phyloP scores from a whole-genome alignment of 768 basidiomycete species.

The Pulveroboletus sp. region DNA sequence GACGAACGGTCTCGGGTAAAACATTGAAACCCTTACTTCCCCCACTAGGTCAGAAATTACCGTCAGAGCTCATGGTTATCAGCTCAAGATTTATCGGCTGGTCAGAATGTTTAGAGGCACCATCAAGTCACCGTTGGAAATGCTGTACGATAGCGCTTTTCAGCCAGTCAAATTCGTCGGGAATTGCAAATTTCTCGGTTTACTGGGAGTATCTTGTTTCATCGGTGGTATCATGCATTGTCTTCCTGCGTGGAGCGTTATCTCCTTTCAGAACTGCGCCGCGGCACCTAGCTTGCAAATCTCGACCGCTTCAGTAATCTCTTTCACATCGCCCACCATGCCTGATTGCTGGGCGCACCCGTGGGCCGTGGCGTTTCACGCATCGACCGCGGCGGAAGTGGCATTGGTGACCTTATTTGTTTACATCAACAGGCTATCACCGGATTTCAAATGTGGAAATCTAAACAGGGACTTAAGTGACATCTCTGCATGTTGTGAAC shows the following conservation, averaged over 20 bases:
- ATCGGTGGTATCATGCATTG: neutral
- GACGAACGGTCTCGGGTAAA: neutral
- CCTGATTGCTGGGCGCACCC: neutral
- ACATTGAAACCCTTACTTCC: neutral
- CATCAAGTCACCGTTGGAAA: neutral
- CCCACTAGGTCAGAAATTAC: neutral
- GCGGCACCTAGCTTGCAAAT: neutral
- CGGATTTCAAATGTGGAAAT: slow-evolving; percentile 14
- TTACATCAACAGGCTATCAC: neutral
- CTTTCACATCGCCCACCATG: neutral
- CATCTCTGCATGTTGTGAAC: neutral
- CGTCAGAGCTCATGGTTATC: neutral
- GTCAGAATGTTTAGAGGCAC: neutral
- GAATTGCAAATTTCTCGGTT: neutral
- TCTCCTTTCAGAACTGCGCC: neutral
- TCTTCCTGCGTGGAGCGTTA: neutral
- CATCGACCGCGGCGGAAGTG: neutral
- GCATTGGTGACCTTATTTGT: neutral
- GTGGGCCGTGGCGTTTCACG: slow-evolving; percentile 4
- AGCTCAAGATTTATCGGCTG: neutral
- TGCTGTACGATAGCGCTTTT: neutral
- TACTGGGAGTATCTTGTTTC: slow-evolving; percentile 5
- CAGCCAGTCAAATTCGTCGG: neutral
- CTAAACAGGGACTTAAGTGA: neutral
- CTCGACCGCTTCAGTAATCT: neutral